Conservation (phyloP, 306 rosid genomes). For the Vigna mungo region DNA sequence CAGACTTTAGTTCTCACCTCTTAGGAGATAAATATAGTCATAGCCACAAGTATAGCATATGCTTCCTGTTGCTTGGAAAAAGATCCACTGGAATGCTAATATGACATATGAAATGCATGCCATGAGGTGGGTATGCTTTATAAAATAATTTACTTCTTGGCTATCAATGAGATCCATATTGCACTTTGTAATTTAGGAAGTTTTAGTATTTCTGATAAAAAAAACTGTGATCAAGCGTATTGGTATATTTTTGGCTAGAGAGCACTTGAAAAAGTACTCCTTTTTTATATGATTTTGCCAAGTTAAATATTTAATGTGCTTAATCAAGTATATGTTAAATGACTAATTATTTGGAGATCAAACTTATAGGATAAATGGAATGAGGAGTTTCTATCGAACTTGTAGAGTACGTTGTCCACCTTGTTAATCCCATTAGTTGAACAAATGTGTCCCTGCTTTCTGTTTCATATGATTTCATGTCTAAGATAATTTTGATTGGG, state of each 20-base stretch:
- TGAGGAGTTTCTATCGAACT: conserved; percentile 26
- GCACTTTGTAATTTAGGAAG: conserved; percentile 14
- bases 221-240: not conserved
- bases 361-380: conserved; percentile 33
- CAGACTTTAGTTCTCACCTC: not conserved
- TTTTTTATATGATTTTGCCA: not conserved
- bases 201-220: not conserved
- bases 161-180: conserved; percentile 2
- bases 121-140: conserved; percentile 19
- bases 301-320: conserved; percentile 32
- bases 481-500: too few relatives aligned
- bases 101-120: conserved; percentile 35
- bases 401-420: conserved; percentile 20
- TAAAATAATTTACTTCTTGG: conserved; percentile 17
- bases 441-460: too few relatives aligned
- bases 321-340: not conserved
- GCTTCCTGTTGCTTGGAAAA: conserved; percentile 7
- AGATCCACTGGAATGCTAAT: conserved; percentile 21
- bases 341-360: too few relatives aligned
- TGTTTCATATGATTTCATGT: too few relatives aligned
- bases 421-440: conserved; percentile 5
- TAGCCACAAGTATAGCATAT: conserved; percentile 17
- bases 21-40: conserved; percentile 27
- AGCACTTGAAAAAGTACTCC: not conserved
- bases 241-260: not conserved